Percentiles rank a stretch among this genome's conserved stretches.
Conservation (phyloP, 108 stramenopile genomes). For the Nannochloropsis salina region DNA sequence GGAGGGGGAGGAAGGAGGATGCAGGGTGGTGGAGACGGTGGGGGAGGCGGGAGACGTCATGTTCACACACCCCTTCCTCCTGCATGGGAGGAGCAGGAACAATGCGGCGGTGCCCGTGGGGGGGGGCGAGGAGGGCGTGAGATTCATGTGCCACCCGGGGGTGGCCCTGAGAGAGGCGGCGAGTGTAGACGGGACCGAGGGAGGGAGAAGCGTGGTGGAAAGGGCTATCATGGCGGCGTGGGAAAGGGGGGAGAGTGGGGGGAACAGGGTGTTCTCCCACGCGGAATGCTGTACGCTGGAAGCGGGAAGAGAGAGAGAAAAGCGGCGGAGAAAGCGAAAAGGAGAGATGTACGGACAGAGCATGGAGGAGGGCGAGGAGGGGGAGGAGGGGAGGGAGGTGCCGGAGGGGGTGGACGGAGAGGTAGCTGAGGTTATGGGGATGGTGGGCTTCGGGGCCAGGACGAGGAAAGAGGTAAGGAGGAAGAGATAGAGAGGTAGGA, state of each 20-base stretch:
- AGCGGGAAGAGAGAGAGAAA: neutral
- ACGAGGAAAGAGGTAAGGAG: neutral
- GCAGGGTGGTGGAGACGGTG: conserved; percentile 13
- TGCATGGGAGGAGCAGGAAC: conserved; percentile 18
- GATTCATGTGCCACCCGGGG: conserved; percentile 20
- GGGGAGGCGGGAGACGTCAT: conserved; percentile 21
- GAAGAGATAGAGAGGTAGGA: neutral
- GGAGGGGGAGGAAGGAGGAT: neutral
- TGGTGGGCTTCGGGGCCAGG: neutral
- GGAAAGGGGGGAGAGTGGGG: neutral
- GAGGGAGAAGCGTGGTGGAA: conserved; percentile 12
- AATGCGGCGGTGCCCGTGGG: neutral
- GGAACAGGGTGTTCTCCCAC: neutral
- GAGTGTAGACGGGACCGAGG: neutral
- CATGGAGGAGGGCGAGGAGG: neutral
- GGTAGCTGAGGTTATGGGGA: neutral
- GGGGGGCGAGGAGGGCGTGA: neutral
- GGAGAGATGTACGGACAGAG: neutral
- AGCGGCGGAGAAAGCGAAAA: neutral
- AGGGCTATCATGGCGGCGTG: neutral
- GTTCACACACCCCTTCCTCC: conserved; percentile 6
- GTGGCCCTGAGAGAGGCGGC: neutral
- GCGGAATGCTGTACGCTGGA: neutral
- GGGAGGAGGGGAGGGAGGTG: neutral
- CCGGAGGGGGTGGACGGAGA: neutral